These are phyloP conservation scores for Tolypocladium endophyticum DNA, from an alignment of 2,329 filamentous ascomycete species.

Conservation along the genomic window DNA sequence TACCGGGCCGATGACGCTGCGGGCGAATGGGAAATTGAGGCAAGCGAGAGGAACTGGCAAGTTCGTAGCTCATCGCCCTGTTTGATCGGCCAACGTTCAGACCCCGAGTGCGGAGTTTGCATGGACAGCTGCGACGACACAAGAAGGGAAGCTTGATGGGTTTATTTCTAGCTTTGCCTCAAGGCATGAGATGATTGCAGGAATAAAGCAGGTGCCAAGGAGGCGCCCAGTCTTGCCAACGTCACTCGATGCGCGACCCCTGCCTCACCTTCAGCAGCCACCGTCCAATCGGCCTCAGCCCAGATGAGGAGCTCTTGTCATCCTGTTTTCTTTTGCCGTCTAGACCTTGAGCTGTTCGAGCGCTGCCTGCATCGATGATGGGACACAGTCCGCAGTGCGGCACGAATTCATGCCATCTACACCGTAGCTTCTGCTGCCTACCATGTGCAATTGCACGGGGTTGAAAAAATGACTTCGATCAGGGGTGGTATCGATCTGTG, in stretches of 20 bases:
- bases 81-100: neutral
- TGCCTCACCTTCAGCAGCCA: neutral
- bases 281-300: neutral
- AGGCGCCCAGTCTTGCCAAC: too few relatives aligned
- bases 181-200: neutral
- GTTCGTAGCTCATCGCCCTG: neutral
- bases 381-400: neutral
- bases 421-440: neutral
- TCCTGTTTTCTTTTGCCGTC: neutral
- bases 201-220: neutral
- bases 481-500: neutral
- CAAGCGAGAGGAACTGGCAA: neutral
- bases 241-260: neutral
- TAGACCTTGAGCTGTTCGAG: neutral
- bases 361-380: neutral
- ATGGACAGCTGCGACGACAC: neutral
- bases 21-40: conserved; percentile 2
- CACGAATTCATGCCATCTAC: neutral
- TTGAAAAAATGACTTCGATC: neutral
- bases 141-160: neutral
- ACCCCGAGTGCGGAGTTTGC: neutral
- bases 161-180: neutral
- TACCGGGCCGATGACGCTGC: neutral
- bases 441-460: neutral
- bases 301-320: neutral